phyloP scores from a whole-genome alignment of 2,329 filamentous ascomycete species.

The Cadophora luteo-olivacea region DNA sequence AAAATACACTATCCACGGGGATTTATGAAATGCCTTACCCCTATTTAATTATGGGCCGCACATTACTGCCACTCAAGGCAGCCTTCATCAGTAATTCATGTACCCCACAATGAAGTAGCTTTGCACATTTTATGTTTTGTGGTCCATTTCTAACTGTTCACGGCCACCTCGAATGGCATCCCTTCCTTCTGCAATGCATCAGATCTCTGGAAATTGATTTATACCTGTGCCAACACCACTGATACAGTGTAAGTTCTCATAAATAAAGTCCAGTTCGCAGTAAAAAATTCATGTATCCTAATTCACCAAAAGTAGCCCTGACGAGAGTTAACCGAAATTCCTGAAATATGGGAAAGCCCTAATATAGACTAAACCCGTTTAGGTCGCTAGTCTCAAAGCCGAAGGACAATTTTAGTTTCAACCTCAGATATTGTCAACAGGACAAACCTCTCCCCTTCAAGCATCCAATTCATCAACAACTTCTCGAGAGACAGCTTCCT shows the following conservation, averaged over 20 bases:
- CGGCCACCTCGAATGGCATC: neutral
- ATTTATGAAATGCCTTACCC: neutral
- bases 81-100: neutral
- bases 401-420: constrained; percentile 17
- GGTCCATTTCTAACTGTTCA: neutral
- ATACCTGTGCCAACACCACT: neutral
- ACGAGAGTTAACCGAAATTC: neutral
- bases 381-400: neutral
- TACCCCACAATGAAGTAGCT: constrained; percentile 7
- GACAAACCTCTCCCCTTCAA: constrained; percentile 22
- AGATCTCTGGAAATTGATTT: neutral
- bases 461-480: constrained; percentile 22
- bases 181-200: neutral
- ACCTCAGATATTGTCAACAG: constrained; percentile 9
- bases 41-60: neutral
- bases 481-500: constrained; percentile 48
- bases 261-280: neutral
- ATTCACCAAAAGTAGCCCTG: neutral
- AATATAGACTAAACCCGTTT: neutral
- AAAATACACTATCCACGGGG: neutral
- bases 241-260: neutral
- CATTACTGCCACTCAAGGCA: neutral
- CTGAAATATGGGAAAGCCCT: neutral
- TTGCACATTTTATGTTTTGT: neutral
- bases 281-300: neutral